Evolutionary conservation across 2,329 filamentous ascomycete genomes (phyloP).

Genomic region (Talaromyces pinophilus): DNA sequence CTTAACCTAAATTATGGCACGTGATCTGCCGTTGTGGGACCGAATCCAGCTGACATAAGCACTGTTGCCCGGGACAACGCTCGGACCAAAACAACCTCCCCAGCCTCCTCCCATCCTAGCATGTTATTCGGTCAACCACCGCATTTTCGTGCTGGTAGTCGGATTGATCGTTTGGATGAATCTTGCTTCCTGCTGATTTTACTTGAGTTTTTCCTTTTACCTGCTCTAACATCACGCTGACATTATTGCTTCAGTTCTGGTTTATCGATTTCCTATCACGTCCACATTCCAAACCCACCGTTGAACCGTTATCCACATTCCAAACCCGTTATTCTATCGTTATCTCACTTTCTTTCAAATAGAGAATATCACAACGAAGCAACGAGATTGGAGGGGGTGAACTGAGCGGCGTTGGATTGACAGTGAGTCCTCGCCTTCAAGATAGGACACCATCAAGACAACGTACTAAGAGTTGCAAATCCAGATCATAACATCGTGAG

Average conservation of each 20-base stretch:
- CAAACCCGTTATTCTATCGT: background rate
- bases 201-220: background rate
- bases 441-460: background rate
- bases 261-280: slow-evolving; percentile 25
- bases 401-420: background rate
- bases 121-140: slow-evolving; percentile 36
- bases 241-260: background rate
- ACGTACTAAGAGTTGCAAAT: background rate
- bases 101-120: slow-evolving; percentile 37
- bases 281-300: background rate
- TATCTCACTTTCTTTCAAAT: background rate
- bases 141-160: slow-evolving; percentile 29
- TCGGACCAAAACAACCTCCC: slow-evolving; percentile 25
- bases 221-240: background rate
- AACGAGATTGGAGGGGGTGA: slow-evolving; percentile 9
- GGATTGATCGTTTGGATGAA: background rate
- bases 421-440: background rate
- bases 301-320: slow-evolving; percentile 20
- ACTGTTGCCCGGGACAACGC: slow-evolving; percentile 32
- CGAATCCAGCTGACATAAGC: slow-evolving; percentile 30
- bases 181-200: background rate
- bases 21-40: background rate
- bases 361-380: background rate
- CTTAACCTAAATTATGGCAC: slow-evolving; percentile 5
- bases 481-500: slow-evolving; percentile 24